Evolutionary conservation across 805 yeast species (phyloP), one percentile per base, ranked within the genome.

Genomic region (Myxozyma melibiosi): DNA sequence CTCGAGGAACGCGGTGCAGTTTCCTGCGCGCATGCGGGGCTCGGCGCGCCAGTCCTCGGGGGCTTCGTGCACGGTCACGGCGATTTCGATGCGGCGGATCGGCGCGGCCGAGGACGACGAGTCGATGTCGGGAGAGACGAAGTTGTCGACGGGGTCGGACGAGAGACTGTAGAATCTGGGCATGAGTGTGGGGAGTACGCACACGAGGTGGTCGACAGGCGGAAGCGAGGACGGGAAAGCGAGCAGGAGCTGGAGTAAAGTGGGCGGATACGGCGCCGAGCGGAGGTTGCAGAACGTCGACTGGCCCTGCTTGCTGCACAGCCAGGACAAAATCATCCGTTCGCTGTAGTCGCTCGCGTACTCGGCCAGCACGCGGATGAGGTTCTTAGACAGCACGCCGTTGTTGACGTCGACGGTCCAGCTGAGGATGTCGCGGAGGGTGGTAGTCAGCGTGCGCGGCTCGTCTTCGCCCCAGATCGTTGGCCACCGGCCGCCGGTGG

Each of bases 111-210:
- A 9, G 13, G 40, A 25, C n/a, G 51, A 5, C 9, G 39, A 14
- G 46, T 41, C 33, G 57, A 63, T 16, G 85, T 73, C 52, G 13
- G 49, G 25, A 28, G 45, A 14, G 7, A 22, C 30, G 30, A 27
- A 45, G 18, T 45, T 53, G 28, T 46, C 45, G 2, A 55, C 67
- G 0, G 84, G 82, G 33, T 71, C 69, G 2, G 91, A 85, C 0
- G 95, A 88, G 41, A 89, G 85, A 59, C 89, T 85, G 68, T 86
- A 89, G 48, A 84, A 73, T 53, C 96, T 73, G 14, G 95, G 95
- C 69, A 82, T 85, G 48, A 90, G 80, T 1, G 75, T 65, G 8
- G 96, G 96, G 59, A 89, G 76, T 28, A 85, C 73, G 61, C 88
- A 91, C 39, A 86, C 73, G 13, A 86, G 66, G 65, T 83, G 81